Percentiles rank a stretch among this genome's conserved stretches.
phyloP scores from a whole-genome alignment of 2,329 filamentous ascomycete genomes.

The Microascus cirrosus region DNA sequence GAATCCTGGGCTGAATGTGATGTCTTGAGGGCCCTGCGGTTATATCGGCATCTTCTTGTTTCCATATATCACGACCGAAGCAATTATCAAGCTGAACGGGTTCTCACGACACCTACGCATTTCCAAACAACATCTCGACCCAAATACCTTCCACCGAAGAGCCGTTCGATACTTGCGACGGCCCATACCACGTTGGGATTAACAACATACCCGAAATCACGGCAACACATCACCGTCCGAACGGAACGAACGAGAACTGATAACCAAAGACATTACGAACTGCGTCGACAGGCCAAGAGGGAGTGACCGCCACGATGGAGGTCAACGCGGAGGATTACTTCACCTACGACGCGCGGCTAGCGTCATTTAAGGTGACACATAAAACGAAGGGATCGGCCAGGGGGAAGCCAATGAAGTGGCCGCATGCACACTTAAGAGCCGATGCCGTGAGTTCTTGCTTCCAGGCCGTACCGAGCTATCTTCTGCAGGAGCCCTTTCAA shows the following conservation, averaged over 20 bases:
- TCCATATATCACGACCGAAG: no score
- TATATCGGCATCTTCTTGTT: no score
- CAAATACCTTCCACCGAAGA: no score
- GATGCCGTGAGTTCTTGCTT: conserved; percentile 16
- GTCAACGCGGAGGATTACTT: conserved; percentile 31
- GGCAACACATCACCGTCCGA: not conserved
- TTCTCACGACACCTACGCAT: no score
- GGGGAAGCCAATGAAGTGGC: conserved; percentile 59
- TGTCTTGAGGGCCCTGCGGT: no score
- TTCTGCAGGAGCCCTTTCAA: no score
- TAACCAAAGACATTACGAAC: not conserved
- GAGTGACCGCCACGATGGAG: conserved; percentile 4
- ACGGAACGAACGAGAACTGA: not conserved
- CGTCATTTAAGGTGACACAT: conserved; percentile 60
- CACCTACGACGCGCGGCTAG: conserved; percentile 65
- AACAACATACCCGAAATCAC: no score
- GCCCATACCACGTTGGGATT: no score
- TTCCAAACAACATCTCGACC: no score
- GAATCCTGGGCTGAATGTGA: no score
- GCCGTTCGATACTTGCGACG: no score
- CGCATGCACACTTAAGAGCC: conserved; percentile 40
- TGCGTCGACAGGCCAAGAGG: not conserved
- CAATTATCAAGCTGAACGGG: no score
- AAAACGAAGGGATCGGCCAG: conserved; percentile 58
- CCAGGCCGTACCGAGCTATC: not conserved